Conservation (phyloP, 164 flowering plant genomes). For the Tetrastigma voinierianum region DNA sequence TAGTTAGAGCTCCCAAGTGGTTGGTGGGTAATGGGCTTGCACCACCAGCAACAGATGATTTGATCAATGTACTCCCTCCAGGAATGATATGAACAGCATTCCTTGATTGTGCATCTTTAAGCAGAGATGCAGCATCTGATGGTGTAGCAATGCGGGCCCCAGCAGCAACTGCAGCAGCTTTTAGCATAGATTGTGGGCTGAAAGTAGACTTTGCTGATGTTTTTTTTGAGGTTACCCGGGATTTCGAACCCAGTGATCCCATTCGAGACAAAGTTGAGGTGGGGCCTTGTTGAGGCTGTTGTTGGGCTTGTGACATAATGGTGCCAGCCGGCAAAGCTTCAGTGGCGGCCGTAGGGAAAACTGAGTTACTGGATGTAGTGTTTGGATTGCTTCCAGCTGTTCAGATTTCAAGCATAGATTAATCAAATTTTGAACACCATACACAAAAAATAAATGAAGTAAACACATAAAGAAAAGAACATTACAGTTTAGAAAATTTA, state of each 20-base stretch:
- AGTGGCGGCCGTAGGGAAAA: slow-evolving; percentile 17
- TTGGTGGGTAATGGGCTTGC: slow-evolving; percentile 23
- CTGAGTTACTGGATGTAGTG: slow-evolving; percentile 14
- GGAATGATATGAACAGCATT: slow-evolving; percentile 62
- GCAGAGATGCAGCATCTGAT: slow-evolving; percentile 62
- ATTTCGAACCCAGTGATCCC: slow-evolving; percentile 21
- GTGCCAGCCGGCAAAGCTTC: slow-evolving; percentile 22
- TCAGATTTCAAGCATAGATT: neutral
- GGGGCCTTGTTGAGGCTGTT: slow-evolving; percentile 27
- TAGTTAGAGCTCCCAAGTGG: slow-evolving; percentile 31
- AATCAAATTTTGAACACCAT: neutral
- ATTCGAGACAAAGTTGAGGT: slow-evolving; percentile 15
- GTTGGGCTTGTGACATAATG: slow-evolving; percentile 15
- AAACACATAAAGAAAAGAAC: neutral
- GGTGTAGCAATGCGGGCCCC: slow-evolving; percentile 81
- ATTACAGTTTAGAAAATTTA: too few relatives aligned
- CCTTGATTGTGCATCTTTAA: slow-evolving; percentile 66
- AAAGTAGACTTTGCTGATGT: slow-evolving; percentile 24
- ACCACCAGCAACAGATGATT: slow-evolving; percentile 34
- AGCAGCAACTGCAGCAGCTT: slow-evolving; percentile 92
- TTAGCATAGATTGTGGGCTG: slow-evolving; percentile 43
- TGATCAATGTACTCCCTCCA: slow-evolving; percentile 38
- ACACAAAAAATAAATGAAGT: neutral
- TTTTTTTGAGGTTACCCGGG: slow-evolving; percentile 23
- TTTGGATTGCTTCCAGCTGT: slow-evolving; percentile 25